Conservation (phyloP, 106 monocot species). For the Allium fistulosum region DNA sequence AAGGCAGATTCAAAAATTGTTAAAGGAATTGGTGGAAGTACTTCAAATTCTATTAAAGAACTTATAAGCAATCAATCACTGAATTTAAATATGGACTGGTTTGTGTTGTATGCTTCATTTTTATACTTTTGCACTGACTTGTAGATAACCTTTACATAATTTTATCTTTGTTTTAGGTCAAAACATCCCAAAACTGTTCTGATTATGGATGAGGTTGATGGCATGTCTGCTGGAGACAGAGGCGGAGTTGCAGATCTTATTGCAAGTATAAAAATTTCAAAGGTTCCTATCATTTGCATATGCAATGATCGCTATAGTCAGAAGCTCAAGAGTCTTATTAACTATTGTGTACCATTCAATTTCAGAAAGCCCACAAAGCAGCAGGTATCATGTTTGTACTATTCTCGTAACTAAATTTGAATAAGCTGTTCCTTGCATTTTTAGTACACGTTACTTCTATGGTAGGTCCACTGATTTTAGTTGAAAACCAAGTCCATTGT, state of each 20-base stretch:
- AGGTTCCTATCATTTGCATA: slow-evolving; percentile 95
- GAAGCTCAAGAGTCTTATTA: slow-evolving; percentile 93
- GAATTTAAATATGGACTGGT: slow-evolving; percentile 50
- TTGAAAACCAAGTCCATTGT: no score
- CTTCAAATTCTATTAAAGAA: slow-evolving; percentile 92
- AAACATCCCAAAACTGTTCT: slow-evolving; percentile 77
- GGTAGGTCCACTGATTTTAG: no score
- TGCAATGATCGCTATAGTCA: slow-evolving; percentile 99
- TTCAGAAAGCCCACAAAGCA: slow-evolving; percentile 97
- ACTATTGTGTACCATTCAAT: slow-evolving; percentile 75
- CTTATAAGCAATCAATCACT: slow-evolving; percentile 78
- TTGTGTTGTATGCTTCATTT: slow-evolving; percentile 12
- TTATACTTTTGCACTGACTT: neutral
- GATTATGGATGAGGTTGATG: slow-evolving; percentile 99
- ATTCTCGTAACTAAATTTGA: neutral
- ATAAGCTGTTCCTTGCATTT: neutral
- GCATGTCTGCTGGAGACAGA: slow-evolving; percentile 99
- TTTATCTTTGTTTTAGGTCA: slow-evolving; percentile 34
- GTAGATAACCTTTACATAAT: neutral
- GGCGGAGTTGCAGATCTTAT: slow-evolving; percentile 99
- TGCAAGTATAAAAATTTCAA: slow-evolving; percentile 91
- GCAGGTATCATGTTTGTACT: slow-evolving; percentile 44
- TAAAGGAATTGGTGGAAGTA: slow-evolving; percentile 83
- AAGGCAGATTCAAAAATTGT: slow-evolving; percentile 91
- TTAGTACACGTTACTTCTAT: no score